Percentiles rank a stretch among this genome's conserved stretches.
Conservation (phyloP, 176 grass and related monocot species). For the Carex cristatella region DNA sequence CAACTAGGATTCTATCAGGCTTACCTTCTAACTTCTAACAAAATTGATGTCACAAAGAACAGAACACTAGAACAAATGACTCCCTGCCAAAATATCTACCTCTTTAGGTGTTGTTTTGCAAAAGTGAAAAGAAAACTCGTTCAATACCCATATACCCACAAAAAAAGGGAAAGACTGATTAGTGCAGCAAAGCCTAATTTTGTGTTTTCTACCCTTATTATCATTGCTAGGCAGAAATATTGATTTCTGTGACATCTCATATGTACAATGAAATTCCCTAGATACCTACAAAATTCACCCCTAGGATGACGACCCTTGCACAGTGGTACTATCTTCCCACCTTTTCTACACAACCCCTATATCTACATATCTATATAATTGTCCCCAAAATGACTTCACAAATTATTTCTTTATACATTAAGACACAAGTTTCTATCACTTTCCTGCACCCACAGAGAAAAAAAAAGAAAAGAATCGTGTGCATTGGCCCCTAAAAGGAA, state of each 20-base stretch:
- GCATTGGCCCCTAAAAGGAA: conserved; percentile 8
- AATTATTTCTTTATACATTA: conserved; percentile 19
- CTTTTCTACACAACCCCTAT: conserved; percentile 30
- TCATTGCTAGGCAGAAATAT: conserved; percentile 26
- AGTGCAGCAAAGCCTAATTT: not conserved
- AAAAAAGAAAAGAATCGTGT: conserved; percentile 19
- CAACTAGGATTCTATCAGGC: not conserved
- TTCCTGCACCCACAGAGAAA: conserved; percentile 13
- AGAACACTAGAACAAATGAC: not conserved
- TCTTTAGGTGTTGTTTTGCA: conserved; percentile 5
- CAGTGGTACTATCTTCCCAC: conserved; percentile 68
- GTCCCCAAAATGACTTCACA: conserved; percentile 5
- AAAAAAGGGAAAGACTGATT: not conserved
- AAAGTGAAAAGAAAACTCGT: not conserved
- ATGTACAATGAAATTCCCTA: conserved; percentile 58
- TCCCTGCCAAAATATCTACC: not conserved
- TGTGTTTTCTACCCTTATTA: conserved; percentile 20
- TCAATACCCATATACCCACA: not conserved
- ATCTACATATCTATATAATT: conserved; percentile 15
- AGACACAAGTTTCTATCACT: conserved; percentile 21
- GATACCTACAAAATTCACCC: conserved; percentile 53
- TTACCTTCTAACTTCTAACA: not conserved
- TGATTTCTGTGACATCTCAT: conserved; percentile 47
- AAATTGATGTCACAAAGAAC: not conserved
- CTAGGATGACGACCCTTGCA: conserved; percentile 31